Evolutionary conservation across 345 rosid species (phyloP).

Genomic region (Gossypium longicalyx): DNA sequence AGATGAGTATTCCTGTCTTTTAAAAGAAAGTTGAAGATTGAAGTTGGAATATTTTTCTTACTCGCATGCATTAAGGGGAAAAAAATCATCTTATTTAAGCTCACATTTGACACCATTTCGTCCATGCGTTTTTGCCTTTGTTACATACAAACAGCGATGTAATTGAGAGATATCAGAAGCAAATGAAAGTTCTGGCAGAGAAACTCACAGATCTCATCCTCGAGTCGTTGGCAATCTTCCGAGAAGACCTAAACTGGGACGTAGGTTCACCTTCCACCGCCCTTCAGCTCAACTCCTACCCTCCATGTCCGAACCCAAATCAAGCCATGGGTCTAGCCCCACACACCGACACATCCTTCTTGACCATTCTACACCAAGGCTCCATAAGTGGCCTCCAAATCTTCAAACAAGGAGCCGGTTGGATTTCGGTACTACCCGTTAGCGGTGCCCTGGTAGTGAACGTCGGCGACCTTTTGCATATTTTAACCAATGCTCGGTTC

Average conservation of each 20-base stretch:
- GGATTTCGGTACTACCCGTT: conserved; percentile 57
- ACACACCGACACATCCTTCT: conserved; percentile 71
- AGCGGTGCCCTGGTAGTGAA: conserved; percentile 68
- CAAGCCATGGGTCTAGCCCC: conserved; percentile 82
- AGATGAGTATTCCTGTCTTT: too few relatives aligned
- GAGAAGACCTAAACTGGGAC: conserved; percentile 30
- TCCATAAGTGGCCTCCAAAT: conserved; percentile 53
- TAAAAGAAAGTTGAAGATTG: too few relatives aligned
- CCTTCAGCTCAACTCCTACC: conserved; percentile 80
- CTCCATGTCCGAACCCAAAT: conserved; percentile 67
- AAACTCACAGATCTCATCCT: conserved; percentile 44
- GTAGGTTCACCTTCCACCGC: conserved; percentile 23
- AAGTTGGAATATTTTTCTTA: too few relatives aligned
- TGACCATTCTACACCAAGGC: conserved; percentile 69
- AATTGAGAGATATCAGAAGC: conserved; percentile 63
- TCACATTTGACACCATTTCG: too few relatives aligned
- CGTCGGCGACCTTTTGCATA: conserved; percentile 78
- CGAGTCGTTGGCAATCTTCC: conserved; percentile 32
- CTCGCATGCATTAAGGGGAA: too few relatives aligned
- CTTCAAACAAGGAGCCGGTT: conserved; percentile 48
- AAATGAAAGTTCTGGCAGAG: conserved; percentile 53
- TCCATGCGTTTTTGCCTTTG: background rate
- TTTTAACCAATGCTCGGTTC: conserved; percentile 58
- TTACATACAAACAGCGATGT: conserved; percentile 32
- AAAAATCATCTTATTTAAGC: too few relatives aligned